Conservation (phyloP, 2,329 filamentous ascomycete species). For the Nemania bipapillata region DNA sequence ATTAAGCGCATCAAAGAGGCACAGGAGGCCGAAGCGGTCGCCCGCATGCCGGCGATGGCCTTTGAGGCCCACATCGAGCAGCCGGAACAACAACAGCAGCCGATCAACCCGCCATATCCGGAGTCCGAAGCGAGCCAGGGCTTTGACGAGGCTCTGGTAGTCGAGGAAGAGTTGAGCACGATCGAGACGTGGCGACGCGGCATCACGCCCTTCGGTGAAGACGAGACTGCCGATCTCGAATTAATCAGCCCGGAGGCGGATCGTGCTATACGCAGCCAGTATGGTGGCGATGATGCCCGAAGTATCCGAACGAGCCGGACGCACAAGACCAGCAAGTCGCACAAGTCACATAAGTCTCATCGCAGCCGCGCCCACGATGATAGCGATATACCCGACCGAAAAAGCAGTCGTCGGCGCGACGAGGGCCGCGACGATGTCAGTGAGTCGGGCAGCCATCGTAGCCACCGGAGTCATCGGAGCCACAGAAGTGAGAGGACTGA, state of each 20-base stretch:
- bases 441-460: conserved; percentile 51
- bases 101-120: conserved; percentile 39
- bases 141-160: conserved; percentile 66
- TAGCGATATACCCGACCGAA: conserved; percentile 33
- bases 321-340: conserved; percentile 44
- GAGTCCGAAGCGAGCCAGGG: conserved; percentile 47
- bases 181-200: conserved; percentile 71
- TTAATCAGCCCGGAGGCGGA: conserved; percentile 68
- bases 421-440: conserved; percentile 50
- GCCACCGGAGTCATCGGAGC: conserved; percentile 49
- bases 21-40: conserved; percentile 42
- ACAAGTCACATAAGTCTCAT: conserved; percentile 49
- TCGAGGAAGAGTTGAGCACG: conserved; percentile 67
- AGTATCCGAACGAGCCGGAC: conserved; percentile 49
- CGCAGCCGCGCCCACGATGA: conserved; percentile 37
- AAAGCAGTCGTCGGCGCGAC: conserved; percentile 49
- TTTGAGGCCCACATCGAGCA: conserved; percentile 44
- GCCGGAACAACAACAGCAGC: conserved; percentile 1
- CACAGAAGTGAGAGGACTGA: conserved; percentile 54
- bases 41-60: conserved; percentile 48
- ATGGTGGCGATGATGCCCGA: conserved; percentile 56
- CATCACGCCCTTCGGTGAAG: conserved; percentile 61
- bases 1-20: conserved; percentile 79
- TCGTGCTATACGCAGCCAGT: conserved; percentile 56
- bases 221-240: conserved; percentile 64